Conservation (phyloP, 108 stramenopile genomes). For the Nitzschia putrida region DNA sequence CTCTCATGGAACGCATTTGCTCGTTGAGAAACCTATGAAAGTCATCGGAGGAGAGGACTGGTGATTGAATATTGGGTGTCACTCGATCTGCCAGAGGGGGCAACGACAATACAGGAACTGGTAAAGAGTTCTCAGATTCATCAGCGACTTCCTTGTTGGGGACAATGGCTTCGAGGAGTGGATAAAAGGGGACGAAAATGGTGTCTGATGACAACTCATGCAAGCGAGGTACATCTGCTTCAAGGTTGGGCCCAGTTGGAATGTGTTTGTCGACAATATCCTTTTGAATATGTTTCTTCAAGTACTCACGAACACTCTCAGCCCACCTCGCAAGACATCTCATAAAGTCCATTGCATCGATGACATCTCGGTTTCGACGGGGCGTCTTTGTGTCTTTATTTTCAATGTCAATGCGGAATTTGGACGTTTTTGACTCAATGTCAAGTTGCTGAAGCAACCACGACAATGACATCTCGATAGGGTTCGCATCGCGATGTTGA, state of each 20-base stretch:
- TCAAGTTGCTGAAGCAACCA: slow-evolving; percentile 69
- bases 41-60: slow-evolving; percentile 39
- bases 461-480: slow-evolving; percentile 56
- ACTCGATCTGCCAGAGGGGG: background rate
- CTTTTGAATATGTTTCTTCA: slow-evolving; percentile 7
- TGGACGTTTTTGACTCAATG: slow-evolving; percentile 20
- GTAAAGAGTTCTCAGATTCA: background rate
- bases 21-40: slow-evolving; percentile 44
- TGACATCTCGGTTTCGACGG: slow-evolving; percentile 56
- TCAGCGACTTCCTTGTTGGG: background rate
- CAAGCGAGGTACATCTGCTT: background rate
- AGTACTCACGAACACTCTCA: background rate
- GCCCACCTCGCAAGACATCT: slow-evolving; percentile 36
- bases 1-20: slow-evolving; percentile 44
- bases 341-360: slow-evolving; percentile 53
- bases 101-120: background rate
- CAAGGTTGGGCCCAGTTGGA: slow-evolving; percentile 26
- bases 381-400: slow-evolving; percentile 55
- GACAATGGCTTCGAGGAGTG: slow-evolving; percentile 49
- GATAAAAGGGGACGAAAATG: slow-evolving; percentile 66
- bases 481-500: slow-evolving; percentile 12
- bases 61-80: background rate
- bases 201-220: slow-evolving; percentile 4
- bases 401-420: slow-evolving; percentile 50
- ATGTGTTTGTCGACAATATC: slow-evolving; percentile 24